phyloP scores from a whole-genome alignment of 352 stramenopile genomes.

The Pythium brassicae region DNA sequence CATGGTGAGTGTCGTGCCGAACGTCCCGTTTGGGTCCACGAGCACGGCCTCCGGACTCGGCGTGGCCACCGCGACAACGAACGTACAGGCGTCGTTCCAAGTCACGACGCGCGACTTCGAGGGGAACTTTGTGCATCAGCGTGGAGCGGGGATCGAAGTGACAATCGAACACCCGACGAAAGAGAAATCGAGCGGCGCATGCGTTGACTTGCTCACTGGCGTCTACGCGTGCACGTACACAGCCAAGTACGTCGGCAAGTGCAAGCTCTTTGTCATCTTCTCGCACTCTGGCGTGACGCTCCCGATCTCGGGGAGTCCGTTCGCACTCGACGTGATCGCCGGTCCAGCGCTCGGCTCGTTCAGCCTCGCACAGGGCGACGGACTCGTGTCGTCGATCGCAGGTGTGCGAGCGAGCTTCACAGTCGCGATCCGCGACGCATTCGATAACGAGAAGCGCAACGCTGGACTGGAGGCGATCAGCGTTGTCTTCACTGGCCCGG shows the following conservation, averaged over 20 bases:
- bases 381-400: conserved; percentile 49
- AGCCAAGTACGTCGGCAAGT: conserved; percentile 32
- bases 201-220: conserved; percentile 49
- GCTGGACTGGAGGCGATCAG: conserved; percentile 38
- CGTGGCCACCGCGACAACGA: conserved; percentile 34
- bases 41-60: conserved; percentile 38
- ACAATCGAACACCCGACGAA: conserved; percentile 30
- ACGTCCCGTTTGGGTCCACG: conserved; percentile 30
- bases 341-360: conserved; percentile 42
- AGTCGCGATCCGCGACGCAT: conserved; percentile 48
- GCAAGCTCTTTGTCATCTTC: conserved; percentile 34
- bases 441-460: conserved; percentile 61
- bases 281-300: conserved; percentile 9
- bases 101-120: conserved; percentile 54
- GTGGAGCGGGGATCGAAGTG: conserved; percentile 36
- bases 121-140: conserved; percentile 39
- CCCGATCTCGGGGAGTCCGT: conserved; percentile 43
- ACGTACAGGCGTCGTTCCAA: conserved; percentile 54
- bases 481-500: conserved; percentile 31
- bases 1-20: conserved; percentile 40
- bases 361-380: conserved; percentile 34
- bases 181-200: conserved; percentile 34
- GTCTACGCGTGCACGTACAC: conserved; percentile 63
- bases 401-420: conserved; percentile 43
- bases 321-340: conserved; percentile 38